These are phyloP conservation scores for Pulicaria dysenterica DNA, from an alignment of 129 eudicot genomes.

Conservation along the genomic window DNA sequence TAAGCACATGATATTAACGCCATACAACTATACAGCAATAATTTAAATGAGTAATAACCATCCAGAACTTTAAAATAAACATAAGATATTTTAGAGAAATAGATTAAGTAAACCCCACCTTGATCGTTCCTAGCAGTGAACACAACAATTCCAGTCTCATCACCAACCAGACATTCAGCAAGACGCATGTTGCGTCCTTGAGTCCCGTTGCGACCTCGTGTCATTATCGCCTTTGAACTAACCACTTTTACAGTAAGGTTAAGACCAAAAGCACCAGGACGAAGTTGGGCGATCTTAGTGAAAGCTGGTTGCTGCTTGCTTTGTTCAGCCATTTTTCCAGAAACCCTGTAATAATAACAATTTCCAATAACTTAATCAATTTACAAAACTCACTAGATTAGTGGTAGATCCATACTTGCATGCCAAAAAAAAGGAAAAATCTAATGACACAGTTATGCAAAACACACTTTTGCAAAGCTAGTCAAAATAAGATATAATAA, in stretches of 20 bases:
- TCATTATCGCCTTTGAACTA: slow-evolving; percentile 55
- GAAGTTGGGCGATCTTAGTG: slow-evolving; percentile 56
- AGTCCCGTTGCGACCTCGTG: slow-evolving; percentile 53
- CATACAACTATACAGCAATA: slow-evolving; percentile 5
- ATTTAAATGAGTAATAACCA: neutral
- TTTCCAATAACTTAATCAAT: neutral
- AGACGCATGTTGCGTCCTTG: slow-evolving; percentile 69
- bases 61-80: neutral
- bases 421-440: slow-evolving; percentile 9
- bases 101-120: slow-evolving; percentile 42
- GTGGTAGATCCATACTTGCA: neutral
- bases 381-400: neutral
- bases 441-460: neutral
- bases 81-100: neutral
- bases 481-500: neutral
- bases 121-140: slow-evolving; percentile 84
- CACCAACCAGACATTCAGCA: slow-evolving; percentile 77
- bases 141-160: slow-evolving; percentile 74
- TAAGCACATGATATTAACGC: neutral
- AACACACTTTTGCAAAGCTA: neutral
- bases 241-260: slow-evolving; percentile 71
- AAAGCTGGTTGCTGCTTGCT: slow-evolving; percentile 59
- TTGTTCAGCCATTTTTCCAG: slow-evolving; percentile 63
- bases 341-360: slow-evolving; percentile 15
- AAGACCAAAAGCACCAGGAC: slow-evolving; percentile 61